Evolutionary conservation across 2,329 filamentous ascomycete genomes (phyloP), one percentile per base, ranked within the genome.

Genomic region (Colletotrichum sp.): DNA sequence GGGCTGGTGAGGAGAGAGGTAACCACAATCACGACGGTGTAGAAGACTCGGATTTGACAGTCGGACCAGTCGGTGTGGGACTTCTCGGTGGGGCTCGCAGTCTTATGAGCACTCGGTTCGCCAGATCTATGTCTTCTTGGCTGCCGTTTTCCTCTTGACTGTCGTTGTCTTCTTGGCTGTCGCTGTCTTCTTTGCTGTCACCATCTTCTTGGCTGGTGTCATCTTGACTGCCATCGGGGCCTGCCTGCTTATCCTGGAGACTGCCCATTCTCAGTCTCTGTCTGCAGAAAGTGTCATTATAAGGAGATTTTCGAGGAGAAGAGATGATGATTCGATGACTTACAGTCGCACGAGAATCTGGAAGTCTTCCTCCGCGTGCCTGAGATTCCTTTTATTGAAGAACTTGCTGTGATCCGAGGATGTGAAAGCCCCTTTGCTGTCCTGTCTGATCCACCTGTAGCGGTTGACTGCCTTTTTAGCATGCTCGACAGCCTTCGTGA

Each of bases 211-310:
- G 16, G 16, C 8, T n/a, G 39, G 15, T 8, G 15, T 39, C 36
- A 6, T 44, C 18, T 44, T 18, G 18, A n/a, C 18, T n/a, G 4
- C 4, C 36, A 9, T 49, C 18, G 3, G 18, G 39, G 3, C 6
- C 18, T 49, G 18, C 3, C 18, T 49, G 16, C 18, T 12, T n/a
- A 7, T 49, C 39, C 39, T 49, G 5, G 16, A n/a, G 18, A 4
- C 9, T 49, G 39, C 0, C 18, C 39, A 6, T n/a, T 6, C 3
- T 3, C 5, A 49, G 5, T n/a, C 9, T n/a, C 39, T 10, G 0
- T 49, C 39, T 49, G 39, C 39, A n/a, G 39, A 49, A 49, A 49
- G 18, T n/a, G 18, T 49, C 18, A 49, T 18, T 49, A 44, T 5
- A 44, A 44, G 36, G 39, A n/a, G 1, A 18, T 2, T 49, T 1